Base-by-base conservation (phyloP, 495 filamentous ascomycete genomes). In the Tetracladium marchalianum region DNA sequence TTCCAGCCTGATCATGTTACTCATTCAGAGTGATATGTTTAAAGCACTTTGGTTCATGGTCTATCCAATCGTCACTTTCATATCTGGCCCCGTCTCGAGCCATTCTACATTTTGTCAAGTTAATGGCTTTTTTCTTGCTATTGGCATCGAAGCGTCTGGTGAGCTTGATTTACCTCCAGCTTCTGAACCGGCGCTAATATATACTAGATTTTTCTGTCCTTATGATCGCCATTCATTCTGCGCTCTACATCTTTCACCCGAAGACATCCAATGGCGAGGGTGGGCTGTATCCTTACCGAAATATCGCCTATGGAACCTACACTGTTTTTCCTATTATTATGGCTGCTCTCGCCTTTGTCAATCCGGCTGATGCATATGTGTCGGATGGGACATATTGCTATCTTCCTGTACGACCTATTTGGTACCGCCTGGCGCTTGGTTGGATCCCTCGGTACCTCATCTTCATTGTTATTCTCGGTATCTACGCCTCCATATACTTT, bases 361-460 rank as follows among this genome's bases (percentile, higher is more conserved):
- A 79, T 46, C 62, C 60, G 35, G 61, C 63, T 4, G 56, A 57
- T 11, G 74, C 73, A 1, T 86, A 78, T 50, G 62, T 74, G 41
- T 72, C 77, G 24, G 65, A 75, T 49, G 81, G 80, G 9, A 69
- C 78, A 32, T 78, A 77, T 47, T 87, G 84, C 62, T 78, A 78
- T 47, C 67, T 87, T 10, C 81, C 84, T 8, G 65, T 76, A 11
- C 66, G 74, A 17, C 69, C 69, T n/a, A 64, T 68, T 32, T 85
- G 80, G 81, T 81, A 78, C 51, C 71, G 79, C 32, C 64, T 82
- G 27, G 76, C 72, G 3, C 66, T 88, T 27, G 72, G 72, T 39
- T 89, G 84, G 84, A 68, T 80, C 12, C 84, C 84, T 27, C 71
- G 84, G 24, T 89, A 88, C 49, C 43, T 84, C 18, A 78, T 88